phyloP scores from a whole-genome alignment of 192 early-diverging fungal species.

The Gigaspora rosea region DNA sequence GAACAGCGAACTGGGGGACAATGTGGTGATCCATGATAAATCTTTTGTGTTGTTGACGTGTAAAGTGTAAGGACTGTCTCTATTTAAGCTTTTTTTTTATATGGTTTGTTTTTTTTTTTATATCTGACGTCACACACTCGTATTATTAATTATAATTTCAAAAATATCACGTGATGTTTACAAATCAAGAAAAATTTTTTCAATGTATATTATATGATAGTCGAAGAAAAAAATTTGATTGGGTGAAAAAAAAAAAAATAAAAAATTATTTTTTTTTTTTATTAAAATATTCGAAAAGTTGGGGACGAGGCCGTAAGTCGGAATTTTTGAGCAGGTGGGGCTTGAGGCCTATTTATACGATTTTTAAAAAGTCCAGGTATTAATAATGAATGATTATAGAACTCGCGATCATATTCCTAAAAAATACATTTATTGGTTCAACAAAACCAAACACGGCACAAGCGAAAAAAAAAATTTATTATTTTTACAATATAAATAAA shows the following conservation, averaged over 20 bases:
- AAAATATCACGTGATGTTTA: too few species aligned
- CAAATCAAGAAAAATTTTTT: too few species aligned
- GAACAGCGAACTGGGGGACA: background rate
- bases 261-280: background rate
- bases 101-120: too few species aligned
- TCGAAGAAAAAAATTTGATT: background rate
- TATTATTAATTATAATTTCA: too few species aligned
- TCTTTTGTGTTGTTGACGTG: background rate
- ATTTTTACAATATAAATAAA: too few species aligned
- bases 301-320: conserved; percentile 18
- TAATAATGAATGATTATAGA: background rate
- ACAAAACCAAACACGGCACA: background rate
- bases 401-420: conserved; percentile 17
- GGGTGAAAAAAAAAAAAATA: background rate
- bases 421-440: conserved; percentile 14
- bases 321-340: conserved; percentile 20
- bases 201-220: background rate
- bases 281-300: background rate
- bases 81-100: too few species aligned
- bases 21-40: background rate
- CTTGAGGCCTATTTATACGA: conserved; percentile 9
- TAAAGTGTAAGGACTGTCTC: background rate
- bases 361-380: background rate
- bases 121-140: too few species aligned
- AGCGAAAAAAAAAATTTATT: too few species aligned